Base-by-base conservation (phyloP, 2,329 filamentous ascomycete genomes). In the Helotiales sp. region DNA sequence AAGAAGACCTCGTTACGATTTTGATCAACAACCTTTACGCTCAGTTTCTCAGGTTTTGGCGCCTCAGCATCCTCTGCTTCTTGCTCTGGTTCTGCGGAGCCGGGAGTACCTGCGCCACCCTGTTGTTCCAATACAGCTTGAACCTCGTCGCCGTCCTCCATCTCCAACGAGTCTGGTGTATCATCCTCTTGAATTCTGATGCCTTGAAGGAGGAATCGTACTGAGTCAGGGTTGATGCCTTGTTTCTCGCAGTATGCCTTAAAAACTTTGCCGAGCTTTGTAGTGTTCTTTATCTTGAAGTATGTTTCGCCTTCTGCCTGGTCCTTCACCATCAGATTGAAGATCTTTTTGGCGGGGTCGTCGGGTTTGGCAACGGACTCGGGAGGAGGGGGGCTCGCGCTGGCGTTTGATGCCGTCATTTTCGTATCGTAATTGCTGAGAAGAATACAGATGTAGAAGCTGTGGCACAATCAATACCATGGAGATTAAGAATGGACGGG, bases 91-190 rank as follows among this genome's bases (percentile, higher is more conserved):
- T n/a, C 22, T 1, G 22, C 3, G 34, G 13, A 25, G 2, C 40
- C 24, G 34, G 29, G 50, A 13, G 30, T 52, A 5, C 31, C 42
- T 8, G 40, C 44, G 17, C 62, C 62, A 29, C 60, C 62, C 12
- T 36, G 19, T 49, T 64, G 62, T 48, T 64, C 57, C 7, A 61
- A 17, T 29, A 56, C 48, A 3, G 55, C 60, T 17, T 63, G 50
- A 10, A 66, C 58, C 10, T 57, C 31, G 31, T 65, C 64, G 0
- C 58, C 61, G 29, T 63, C 57, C n/a, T 54, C 56, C 57, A 66
- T 62, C 12, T 62, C 60, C 9, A 65, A 22, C 2, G 17, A 19
- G 25, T 42, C 34, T 3, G 64, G 63, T 1, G 59, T 65, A 15
- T 62, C 61, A 9, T 25, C 27, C 1, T 60, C 58, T 19, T 60